Evolutionary conservation across 805 yeast genomes (phyloP).

Genomic region (Saturnispora saitoi): DNA sequence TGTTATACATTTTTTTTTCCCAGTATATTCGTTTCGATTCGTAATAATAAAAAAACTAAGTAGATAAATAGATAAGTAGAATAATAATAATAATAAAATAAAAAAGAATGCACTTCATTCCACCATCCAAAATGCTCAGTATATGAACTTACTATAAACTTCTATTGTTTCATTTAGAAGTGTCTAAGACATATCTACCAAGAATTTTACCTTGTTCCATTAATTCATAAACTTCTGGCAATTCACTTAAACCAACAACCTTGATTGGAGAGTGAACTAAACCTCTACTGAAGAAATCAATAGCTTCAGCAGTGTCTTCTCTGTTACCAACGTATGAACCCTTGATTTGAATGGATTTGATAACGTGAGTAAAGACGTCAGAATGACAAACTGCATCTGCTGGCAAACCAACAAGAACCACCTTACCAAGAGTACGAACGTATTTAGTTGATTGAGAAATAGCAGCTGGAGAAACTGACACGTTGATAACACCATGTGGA

Average conservation of each 20-base stretch:
- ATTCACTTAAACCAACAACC: slow-evolving; percentile 67
- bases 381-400: slow-evolving; percentile 69
- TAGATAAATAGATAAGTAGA: background rate
- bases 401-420: slow-evolving; percentile 65
- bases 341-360: slow-evolving; percentile 61
- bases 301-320: slow-evolving; percentile 73
- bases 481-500: slow-evolving; percentile 64
- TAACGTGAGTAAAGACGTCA: slow-evolving; percentile 65
- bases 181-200: slow-evolving; percentile 87
- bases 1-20: background rate
- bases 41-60: background rate
- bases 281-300: slow-evolving; percentile 65
- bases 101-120: background rate
- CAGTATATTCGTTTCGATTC: background rate
- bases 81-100: slow-evolving; percentile 3
- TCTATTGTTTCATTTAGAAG: slow-evolving; percentile 38
- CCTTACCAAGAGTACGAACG: slow-evolving; percentile 53
- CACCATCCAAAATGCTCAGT: background rate
- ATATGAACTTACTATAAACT: background rate
- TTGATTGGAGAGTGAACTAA: slow-evolving; percentile 57
- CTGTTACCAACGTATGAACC: slow-evolving; percentile 91
- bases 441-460: slow-evolving; percentile 49
- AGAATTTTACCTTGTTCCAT: slow-evolving; percentile 83
- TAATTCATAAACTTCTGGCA: slow-evolving; percentile 59
- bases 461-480: slow-evolving; percentile 47